Evolutionary conservation across 352 stramenopile species (phyloP).

Genomic region (Globisporangium yorkense): DNA sequence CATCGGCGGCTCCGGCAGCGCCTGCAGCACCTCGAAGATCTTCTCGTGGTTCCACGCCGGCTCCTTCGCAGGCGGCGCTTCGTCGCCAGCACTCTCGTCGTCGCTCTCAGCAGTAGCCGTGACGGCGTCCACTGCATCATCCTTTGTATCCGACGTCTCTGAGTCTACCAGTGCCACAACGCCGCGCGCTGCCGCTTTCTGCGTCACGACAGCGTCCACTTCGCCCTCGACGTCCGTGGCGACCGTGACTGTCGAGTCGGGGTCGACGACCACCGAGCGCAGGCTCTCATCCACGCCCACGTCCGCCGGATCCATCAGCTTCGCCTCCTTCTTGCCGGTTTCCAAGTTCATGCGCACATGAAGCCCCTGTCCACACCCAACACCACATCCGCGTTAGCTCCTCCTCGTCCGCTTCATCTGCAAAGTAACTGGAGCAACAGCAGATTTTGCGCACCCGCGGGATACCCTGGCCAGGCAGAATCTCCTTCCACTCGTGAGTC

Average conservation of each 20-base stretch:
- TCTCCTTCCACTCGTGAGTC: slow-evolving; percentile 53
- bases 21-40: slow-evolving; percentile 76
- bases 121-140: background rate
- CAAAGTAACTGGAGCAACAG: too few species aligned
- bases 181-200: slow-evolving; percentile 6
- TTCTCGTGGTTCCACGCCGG: slow-evolving; percentile 84
- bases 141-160: background rate
- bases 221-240: slow-evolving; percentile 49
- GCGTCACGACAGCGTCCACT: slow-evolving; percentile 21
- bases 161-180: background rate
- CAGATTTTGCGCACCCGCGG: slow-evolving; percentile 26
- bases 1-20: slow-evolving; percentile 64
- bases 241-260: slow-evolving; percentile 45
- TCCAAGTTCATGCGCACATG: slow-evolving; percentile 80
- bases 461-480: slow-evolving; percentile 48
- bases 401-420: background rate
- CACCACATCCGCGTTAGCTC: background rate
- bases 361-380: slow-evolving; percentile 43
- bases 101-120: background rate
- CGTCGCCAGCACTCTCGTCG: slow-evolving; percentile 14
- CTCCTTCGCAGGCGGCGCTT: slow-evolving; percentile 27
- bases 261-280: slow-evolving; percentile 29
- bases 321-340: slow-evolving; percentile 81
- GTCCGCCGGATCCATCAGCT: slow-evolving; percentile 51
- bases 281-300: slow-evolving; percentile 22